These are phyloP conservation scores for Micractinium sp. DNA, from an alignment of 139 green algal genomes.

Conservation along the genomic window DNA sequence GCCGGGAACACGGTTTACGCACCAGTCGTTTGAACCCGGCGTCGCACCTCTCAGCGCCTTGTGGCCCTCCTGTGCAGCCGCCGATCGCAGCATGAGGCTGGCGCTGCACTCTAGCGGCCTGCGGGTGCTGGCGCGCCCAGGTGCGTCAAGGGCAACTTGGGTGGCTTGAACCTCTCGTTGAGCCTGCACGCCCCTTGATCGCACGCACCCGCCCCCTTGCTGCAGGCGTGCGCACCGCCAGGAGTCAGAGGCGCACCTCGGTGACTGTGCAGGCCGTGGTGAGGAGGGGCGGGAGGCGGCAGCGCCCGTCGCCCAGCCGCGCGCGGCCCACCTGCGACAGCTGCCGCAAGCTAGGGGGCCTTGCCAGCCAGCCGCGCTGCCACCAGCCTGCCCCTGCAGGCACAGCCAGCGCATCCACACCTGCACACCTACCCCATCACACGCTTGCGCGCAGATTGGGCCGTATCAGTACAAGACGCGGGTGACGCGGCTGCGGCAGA, in stretches of 20 bases:
- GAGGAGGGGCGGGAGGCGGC: neutral
- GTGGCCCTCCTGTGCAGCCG: neutral
- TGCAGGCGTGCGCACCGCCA: neutral
- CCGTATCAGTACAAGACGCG: conserved; percentile 35
- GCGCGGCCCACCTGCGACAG: neutral
- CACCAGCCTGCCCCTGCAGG: neutral
- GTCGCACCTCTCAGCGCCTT: neutral
- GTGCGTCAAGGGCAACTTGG: neutral
- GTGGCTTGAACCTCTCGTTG: neutral
- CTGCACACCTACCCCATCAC: neutral
- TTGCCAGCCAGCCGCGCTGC: neutral
- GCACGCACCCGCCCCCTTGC: neutral
- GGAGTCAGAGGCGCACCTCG: neutral
- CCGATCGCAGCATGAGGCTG: conserved; percentile 7
- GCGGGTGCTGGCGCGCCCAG: neutral
- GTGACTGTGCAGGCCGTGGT: conserved; percentile 11
- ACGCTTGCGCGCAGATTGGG: conserved; percentile 23
- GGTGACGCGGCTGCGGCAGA: conserved; percentile 12
- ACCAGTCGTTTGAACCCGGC: neutral
- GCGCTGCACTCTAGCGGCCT: neutral
- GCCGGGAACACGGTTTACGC: neutral
- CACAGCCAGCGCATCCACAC: neutral
- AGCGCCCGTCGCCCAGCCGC: neutral
- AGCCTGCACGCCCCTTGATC: neutral
- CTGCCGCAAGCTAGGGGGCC: neutral